Conservation (phyloP, 2,329 filamentous ascomycete genomes). For the Colletotrichum musae region DNA sequence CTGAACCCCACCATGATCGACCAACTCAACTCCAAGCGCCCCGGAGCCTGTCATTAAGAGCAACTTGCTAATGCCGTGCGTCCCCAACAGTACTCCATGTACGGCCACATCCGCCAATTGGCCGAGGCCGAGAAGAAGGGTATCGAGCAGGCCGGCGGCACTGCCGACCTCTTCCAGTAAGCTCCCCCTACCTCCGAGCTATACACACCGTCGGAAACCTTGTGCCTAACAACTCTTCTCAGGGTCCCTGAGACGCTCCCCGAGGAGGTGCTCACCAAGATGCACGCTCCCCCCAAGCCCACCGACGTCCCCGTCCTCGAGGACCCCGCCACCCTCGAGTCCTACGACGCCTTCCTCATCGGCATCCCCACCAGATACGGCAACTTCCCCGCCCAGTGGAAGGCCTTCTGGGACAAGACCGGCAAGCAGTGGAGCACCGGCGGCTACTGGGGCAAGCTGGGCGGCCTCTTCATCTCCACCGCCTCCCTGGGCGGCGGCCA, state of each 20-base stretch:
- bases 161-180: constrained; percentile 86
- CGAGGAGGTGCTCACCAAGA: constrained; percentile 86
- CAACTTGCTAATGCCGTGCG: constrained; percentile 19
- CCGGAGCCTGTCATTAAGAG: constrained; percentile 1
- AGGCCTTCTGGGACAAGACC: constrained; percentile 92
- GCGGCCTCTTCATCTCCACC: constrained; percentile 92
- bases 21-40: constrained; percentile 5
- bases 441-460: constrained; percentile 88
- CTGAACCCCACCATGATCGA: constrained; percentile 16
- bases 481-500: constrained; percentile 89
- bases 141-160: constrained; percentile 88
- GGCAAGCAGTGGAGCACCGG: constrained; percentile 87
- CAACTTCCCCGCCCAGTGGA: constrained; percentile 98
- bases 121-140: constrained; percentile 93
- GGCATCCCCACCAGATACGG: constrained; percentile 97
- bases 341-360: constrained; percentile 89
- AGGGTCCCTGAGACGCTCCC: constrained; percentile 89
- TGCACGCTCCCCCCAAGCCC: constrained; percentile 88
- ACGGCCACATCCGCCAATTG: constrained; percentile 88
- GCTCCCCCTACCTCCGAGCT: constrained; percentile 44
- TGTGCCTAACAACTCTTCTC: constrained; percentile 24
- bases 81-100: constrained; percentile 85
- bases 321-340: constrained; percentile 71
- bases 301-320: constrained; percentile 75
- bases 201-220: background rate